phyloP scores from a whole-genome alignment of 768 basidiomycete genomes.

The Pulveroboletus sp. region DNA sequence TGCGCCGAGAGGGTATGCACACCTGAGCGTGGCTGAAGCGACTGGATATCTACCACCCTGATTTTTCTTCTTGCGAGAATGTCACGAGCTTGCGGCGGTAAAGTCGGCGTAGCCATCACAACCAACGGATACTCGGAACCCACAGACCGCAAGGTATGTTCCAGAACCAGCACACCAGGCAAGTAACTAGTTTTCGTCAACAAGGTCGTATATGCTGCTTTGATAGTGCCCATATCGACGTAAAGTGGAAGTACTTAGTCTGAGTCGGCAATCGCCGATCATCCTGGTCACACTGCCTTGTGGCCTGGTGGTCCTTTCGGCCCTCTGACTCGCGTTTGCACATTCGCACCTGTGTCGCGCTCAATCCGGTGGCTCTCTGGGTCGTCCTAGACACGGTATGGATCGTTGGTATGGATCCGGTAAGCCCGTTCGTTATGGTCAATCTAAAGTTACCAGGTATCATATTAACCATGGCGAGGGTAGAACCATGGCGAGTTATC shows the following conservation, averaged over 20 bases:
- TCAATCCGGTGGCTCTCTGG: too few species aligned
- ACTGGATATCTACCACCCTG: slow-evolving; percentile 53
- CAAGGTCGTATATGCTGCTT: slow-evolving; percentile 71
- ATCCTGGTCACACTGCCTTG: too few species aligned
- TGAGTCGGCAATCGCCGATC: slow-evolving; percentile 10
- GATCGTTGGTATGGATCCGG: too few species aligned
- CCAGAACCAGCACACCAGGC: slow-evolving; percentile 53
- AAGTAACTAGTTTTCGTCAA: slow-evolving; percentile 66
- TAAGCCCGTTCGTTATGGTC: too few species aligned
- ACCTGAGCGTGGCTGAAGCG: slow-evolving; percentile 50
- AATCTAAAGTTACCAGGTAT: slow-evolving; percentile 4
- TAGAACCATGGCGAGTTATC: too few species aligned
- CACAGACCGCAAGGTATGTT: slow-evolving; percentile 49
- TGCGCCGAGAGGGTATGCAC: slow-evolving; percentile 30
- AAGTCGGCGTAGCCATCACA: slow-evolving; percentile 66
- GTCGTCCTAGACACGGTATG: too few species aligned
- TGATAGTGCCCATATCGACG: slow-evolving; percentile 31
- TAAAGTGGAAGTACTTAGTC: background rate
- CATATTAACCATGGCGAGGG: background rate
- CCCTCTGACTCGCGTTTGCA: too few species aligned
- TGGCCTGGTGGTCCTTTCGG: too few species aligned
- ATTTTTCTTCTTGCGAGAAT: slow-evolving; percentile 57
- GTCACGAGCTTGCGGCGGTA: slow-evolving; percentile 49
- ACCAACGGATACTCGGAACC: slow-evolving; percentile 72
- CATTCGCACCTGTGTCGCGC: too few species aligned